Conservation (phyloP, 1,284 basidiomycete species). For the Athelia psychrophila region DNA sequence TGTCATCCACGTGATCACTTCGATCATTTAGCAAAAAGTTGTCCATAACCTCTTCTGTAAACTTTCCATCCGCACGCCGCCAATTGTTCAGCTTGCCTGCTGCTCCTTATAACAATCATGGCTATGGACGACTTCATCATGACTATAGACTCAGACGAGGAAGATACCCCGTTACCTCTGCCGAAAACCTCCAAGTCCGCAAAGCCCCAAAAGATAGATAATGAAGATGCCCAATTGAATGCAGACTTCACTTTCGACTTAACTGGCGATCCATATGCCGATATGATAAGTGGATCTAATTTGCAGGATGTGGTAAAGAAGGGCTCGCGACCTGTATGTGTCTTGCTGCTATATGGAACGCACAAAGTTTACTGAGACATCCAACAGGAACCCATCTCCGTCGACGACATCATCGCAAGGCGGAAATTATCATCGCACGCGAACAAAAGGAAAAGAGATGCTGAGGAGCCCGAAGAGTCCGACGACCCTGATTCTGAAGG, state of each 20-base stretch:
- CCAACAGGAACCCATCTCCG: conserved; percentile 73
- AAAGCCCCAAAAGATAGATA: conserved; percentile 22
- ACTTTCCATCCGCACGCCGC: no score
- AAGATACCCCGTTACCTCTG: conserved; percentile 32
- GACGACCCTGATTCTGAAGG: conserved; percentile 28
- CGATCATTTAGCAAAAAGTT: no score
- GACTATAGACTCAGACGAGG: conserved; percentile 80
- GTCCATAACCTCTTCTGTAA: no score
- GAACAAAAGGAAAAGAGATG: conserved; percentile 58
- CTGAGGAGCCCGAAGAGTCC: conserved; percentile 33
- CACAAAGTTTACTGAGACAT: no score
- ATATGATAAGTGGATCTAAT: conserved; percentile 40
- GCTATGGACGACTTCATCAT: conserved; percentile 59
- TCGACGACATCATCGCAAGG: conserved; percentile 89
- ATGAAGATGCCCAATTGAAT: conserved; percentile 67
- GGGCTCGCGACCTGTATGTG: conserved; percentile 63
- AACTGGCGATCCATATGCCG: conserved; percentile 64
- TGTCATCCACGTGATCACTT: no score
- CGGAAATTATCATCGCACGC: conserved; percentile 43
- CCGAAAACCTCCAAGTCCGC: conserved; percentile 8
- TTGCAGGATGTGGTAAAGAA: conserved; percentile 56
- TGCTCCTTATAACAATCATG: conserved; percentile 3
- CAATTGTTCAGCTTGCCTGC: no score
- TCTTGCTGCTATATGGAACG: not conserved
- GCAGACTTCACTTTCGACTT: conserved; percentile 84